Evolutionary conservation across 1,284 basidiomycete species (phyloP).

Genomic region (Cryptococcus hybrid): DNA sequence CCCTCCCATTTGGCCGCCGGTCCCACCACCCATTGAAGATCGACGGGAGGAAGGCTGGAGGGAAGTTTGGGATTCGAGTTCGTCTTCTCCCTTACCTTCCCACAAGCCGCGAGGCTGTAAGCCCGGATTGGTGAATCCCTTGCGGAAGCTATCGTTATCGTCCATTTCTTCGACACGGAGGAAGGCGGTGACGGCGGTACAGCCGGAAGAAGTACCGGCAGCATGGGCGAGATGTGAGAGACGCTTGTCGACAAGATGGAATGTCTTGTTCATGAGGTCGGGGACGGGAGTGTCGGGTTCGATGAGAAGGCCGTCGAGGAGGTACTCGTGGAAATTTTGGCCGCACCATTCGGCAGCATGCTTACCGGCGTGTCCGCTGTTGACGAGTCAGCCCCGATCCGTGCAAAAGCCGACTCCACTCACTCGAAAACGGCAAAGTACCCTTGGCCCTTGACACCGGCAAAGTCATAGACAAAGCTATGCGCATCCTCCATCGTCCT

Average conservation of each 20-base stretch:
- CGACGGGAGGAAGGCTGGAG: conserved; percentile 18
- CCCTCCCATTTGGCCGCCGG: conserved; percentile 20
- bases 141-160: conserved; percentile 27
- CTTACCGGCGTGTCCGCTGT: conserved; percentile 87
- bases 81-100: conserved; percentile 47
- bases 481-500: conserved; percentile 98
- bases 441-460: conserved; percentile 84
- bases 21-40: conserved; percentile 31
- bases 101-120: conserved; percentile 40
- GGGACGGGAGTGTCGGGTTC: conserved; percentile 61
- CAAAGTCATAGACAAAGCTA: conserved; percentile 93
- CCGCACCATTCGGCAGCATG: conserved; percentile 99
- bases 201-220: conserved; percentile 92
- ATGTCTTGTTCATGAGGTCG: conserved; percentile 88
- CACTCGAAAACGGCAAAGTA: conserved; percentile 95
- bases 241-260: conserved; percentile 82
- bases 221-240: conserved; percentile 79
- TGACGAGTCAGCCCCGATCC: conserved; percentile 2
- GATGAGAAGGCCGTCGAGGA: conserved; percentile 49
- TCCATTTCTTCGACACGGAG: conserved; percentile 80
- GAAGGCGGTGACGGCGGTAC: conserved; percentile 97
- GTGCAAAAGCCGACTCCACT: conserved; percentile 16
- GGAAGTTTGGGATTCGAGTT: conserved; percentile 42
- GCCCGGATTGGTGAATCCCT: conserved; percentile 42
- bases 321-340: conserved; percentile 76